These are phyloP conservation scores for Paraleonurus japonicus DNA, from an alignment of 257 asterid genomes.

Conservation along the genomic window DNA sequence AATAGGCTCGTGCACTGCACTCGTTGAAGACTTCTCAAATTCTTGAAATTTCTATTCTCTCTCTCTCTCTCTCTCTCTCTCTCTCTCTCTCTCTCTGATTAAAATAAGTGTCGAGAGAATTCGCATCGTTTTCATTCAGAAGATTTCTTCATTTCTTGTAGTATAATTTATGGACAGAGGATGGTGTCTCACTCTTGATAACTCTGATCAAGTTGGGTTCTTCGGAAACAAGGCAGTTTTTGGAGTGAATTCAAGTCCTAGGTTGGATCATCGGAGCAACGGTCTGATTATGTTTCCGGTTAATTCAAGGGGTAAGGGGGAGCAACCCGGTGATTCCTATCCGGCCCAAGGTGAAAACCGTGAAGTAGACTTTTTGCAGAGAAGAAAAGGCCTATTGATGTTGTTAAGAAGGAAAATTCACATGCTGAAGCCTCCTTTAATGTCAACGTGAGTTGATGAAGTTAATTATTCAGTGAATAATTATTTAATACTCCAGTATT, in stretches of 20 bases:
- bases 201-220: constrained; percentile 49
- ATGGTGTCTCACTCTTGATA: constrained; percentile 72
- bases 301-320: constrained; percentile 40
- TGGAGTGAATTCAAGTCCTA: constrained; percentile 59
- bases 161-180: constrained; percentile 74
- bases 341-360: constrained; percentile 29
- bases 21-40: constrained; percentile 53
- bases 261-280: constrained; percentile 34
- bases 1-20: constrained; percentile 39
- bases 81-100: background rate
- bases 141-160: background rate
- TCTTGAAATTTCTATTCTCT: constrained; percentile 23
- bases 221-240: constrained; percentile 49
- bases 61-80: background rate
- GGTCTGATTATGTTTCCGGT: constrained; percentile 38
- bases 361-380: constrained; percentile 87
- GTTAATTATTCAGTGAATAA: too few relatives aligned
- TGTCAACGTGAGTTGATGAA: constrained; percentile 68
- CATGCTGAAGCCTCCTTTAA: constrained; percentile 26
- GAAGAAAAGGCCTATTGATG: constrained; percentile 24
- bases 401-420: constrained; percentile 54
- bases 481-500: too few relatives aligned
- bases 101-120: background rate
- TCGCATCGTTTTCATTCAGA: background rate
- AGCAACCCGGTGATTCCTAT: constrained; percentile 8